These are phyloP conservation scores for Polyporus arcularius DNA, from an alignment of 768 basidiomycete genomes.

Conservation along the genomic window DNA sequence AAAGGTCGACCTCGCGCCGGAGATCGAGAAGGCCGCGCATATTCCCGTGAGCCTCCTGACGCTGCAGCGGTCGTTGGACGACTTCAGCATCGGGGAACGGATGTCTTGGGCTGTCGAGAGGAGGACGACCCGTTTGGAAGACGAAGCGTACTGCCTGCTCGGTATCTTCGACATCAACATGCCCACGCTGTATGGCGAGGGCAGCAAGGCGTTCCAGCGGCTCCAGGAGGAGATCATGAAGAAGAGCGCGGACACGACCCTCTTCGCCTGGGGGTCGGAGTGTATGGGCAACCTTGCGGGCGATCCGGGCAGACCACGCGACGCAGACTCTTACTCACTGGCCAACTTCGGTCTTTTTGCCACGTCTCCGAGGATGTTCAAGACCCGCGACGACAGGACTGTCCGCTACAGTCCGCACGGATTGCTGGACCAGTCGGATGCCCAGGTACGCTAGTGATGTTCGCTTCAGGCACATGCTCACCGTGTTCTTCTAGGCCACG, in stretches of 20 bases:
- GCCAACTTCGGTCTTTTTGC: no score
- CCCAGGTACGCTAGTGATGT: no score
- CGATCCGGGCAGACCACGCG: no score
- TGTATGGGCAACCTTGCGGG: no score
- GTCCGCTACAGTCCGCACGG: no score
- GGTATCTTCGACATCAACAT: slow-evolving; percentile 1
- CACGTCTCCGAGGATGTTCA: no score
- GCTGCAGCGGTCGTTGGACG: background rate
- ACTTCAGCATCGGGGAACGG: background rate
- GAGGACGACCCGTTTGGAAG: background rate
- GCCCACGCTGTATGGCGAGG: slow-evolving; percentile 2
- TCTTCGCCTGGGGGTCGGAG: background rate
- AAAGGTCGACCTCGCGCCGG: background rate
- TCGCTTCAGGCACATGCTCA: no score
- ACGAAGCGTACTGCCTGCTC: slow-evolving; percentile 1
- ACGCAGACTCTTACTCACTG: no score
- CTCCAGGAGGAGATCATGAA: slow-evolving; percentile 1
- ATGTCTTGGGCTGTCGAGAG: background rate
- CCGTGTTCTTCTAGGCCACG: no score
- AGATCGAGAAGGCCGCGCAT: background rate
- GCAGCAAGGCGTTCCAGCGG: background rate
- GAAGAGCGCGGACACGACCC: background rate
- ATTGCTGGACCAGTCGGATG: no score
- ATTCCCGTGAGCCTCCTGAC: background rate
- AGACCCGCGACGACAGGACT: no score